phyloP scores from a whole-genome alignment of 352 stramenopile species.

The Pythium oligandrum region DNA sequence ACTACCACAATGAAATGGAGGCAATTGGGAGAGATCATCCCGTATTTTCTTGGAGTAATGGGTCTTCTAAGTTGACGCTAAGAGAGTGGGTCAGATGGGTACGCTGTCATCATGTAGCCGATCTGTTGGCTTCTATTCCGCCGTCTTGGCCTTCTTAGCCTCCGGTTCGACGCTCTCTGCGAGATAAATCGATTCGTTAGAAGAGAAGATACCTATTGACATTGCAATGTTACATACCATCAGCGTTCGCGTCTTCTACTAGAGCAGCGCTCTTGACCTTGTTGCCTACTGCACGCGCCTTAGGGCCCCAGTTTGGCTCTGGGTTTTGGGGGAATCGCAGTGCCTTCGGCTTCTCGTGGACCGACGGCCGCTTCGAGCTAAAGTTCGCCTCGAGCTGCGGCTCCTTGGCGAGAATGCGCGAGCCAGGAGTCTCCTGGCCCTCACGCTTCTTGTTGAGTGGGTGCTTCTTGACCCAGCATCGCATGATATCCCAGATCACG shows the following conservation, averaged over 20 bases:
- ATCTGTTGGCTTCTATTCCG: constrained; percentile 15
- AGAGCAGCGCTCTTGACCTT: constrained; percentile 22
- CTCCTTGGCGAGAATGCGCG: constrained; percentile 85
- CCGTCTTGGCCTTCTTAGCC: constrained; percentile 76
- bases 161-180: constrained; percentile 54
- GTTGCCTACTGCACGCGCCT: constrained; percentile 84
- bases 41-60: too few relatives aligned
- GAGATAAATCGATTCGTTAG: neutral
- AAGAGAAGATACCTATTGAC: too few relatives aligned
- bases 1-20: too few relatives aligned
- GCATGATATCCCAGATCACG: constrained; percentile 98
- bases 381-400: constrained; percentile 85
- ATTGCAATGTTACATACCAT: too few relatives aligned
- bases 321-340: constrained; percentile 93
- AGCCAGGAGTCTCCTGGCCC: constrained; percentile 63
- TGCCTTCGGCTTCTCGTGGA: constrained; percentile 87
- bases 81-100: too few relatives aligned
- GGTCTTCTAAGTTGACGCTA: too few relatives aligned
- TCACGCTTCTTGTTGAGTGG: constrained; percentile 89
- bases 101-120: too few relatives aligned
- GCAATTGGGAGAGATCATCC: too few relatives aligned
- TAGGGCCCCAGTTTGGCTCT: constrained; percentile 96
- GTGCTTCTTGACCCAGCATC: constrained; percentile 94
- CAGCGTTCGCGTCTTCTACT: too few relatives aligned
- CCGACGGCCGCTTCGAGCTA: constrained; percentile 50